Percentiles rank a stretch among this genome's conserved stretches.
Conservation (phyloP, 768 basidiomycete genomes). For the Artomyces pyxidatus region DNA sequence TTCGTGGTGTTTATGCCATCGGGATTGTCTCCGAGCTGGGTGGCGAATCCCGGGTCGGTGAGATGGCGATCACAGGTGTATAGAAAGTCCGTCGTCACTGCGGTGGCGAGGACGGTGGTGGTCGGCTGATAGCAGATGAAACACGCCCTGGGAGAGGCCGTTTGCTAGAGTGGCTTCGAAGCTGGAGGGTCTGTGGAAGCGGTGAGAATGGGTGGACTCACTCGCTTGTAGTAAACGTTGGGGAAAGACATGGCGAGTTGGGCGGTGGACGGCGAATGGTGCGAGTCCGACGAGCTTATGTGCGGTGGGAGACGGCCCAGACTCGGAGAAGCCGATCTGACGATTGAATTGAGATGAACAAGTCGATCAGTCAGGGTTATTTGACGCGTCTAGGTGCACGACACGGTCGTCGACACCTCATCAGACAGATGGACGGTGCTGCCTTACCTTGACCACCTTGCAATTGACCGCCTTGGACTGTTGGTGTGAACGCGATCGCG, state of each 20-base stretch:
- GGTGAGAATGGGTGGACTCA: constrained; percentile 29
- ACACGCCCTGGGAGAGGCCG: constrained; percentile 71
- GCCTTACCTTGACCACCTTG: neutral
- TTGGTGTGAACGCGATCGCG: neutral
- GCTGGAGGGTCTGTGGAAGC: neutral
- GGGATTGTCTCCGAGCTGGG: constrained; percentile 31
- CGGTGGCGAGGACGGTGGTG: constrained; percentile 75
- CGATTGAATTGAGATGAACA: too few relatives aligned
- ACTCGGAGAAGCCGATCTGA: neutral
- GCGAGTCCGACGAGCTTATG: too few relatives aligned
- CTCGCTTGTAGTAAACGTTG: constrained; percentile 87
- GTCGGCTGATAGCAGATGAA: constrained; percentile 77
- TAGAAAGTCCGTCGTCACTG: constrained; percentile 77
- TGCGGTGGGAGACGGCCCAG: constrained; percentile 9
- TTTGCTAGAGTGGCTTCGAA: constrained; percentile 39
- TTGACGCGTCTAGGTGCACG: neutral
- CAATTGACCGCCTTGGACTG: neutral
- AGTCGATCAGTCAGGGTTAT: too few relatives aligned
- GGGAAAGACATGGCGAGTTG: constrained; percentile 53
- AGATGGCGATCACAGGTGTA: constrained; percentile 83
- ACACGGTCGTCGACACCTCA: neutral
- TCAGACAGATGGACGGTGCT: neutral
- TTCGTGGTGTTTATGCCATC: constrained; percentile 28
- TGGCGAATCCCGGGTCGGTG: constrained; percentile 69
- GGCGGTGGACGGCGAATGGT: too few relatives aligned